A percentile compares a stretch with the other conserved stretches of the same genome.
Conservation (phyloP, 768 basidiomycete species). For the Leccinum uliginosum region DNA sequence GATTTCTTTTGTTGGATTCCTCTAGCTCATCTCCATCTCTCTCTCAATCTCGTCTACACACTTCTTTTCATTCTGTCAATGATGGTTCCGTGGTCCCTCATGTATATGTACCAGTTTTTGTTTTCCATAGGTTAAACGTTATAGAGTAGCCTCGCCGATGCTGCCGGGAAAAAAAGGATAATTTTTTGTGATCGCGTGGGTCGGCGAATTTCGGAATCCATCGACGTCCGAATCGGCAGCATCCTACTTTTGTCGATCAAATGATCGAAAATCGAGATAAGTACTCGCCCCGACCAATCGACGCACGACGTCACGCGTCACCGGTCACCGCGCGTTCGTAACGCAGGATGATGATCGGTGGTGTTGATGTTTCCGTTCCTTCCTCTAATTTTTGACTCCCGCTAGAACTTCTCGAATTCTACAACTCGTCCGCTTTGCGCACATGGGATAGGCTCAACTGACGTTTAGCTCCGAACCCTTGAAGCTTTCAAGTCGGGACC, state of each 20-base stretch:
- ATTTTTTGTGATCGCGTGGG: background rate
- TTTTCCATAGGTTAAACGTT: background rate
- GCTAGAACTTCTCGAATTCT: background rate
- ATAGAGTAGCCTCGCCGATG: no score
- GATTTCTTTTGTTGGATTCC: no score
- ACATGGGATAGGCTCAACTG: background rate
- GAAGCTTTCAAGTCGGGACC: background rate
- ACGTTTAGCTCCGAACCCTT: background rate
- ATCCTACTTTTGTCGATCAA: background rate
- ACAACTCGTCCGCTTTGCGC: background rate
- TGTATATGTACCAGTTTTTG: background rate
- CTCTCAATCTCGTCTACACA: background rate
- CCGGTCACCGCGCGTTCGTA: background rate
- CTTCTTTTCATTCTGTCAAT: background rate
- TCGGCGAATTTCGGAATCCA: no score
- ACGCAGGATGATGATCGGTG: no score
- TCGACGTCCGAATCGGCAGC: no score
- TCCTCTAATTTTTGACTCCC: background rate
- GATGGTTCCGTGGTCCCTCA: background rate
- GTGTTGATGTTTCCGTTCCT: background rate
- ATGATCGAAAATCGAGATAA: background rate
- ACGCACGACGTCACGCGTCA: background rate
- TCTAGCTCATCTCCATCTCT: background rate
- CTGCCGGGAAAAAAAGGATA: background rate
- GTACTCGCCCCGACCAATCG: no score